These are phyloP conservation scores for Pseudopyricularia javanii DNA, from an alignment of 2,329 filamentous ascomycete species.

Conservation along the genomic window DNA sequence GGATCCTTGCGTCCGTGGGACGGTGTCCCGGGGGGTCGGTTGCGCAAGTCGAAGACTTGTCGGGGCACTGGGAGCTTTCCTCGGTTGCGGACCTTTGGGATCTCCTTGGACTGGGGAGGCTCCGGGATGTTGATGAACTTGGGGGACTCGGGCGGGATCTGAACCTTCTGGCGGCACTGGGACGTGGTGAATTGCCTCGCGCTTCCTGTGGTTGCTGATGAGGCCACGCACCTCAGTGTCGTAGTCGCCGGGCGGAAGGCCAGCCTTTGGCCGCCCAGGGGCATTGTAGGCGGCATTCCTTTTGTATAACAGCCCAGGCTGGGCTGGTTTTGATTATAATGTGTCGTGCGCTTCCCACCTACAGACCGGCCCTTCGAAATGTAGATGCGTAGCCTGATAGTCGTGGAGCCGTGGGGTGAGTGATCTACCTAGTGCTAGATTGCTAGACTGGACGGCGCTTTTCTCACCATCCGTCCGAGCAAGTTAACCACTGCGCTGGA, in stretches of 20 bases:
- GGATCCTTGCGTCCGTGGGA: neutral
- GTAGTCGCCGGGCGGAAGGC: neutral
- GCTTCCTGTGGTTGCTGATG: neutral
- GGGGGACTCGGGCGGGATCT: constrained; percentile 73
- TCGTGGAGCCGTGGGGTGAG: neutral
- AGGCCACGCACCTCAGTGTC: neutral
- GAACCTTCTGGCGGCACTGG: constrained; percentile 24
- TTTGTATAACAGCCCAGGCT: neutral
- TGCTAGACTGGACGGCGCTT: neutral
- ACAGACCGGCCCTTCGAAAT: neutral
- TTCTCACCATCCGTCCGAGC: neutral
- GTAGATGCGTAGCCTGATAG: no score
- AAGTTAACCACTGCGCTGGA: neutral
- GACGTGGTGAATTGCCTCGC: constrained; percentile 11
- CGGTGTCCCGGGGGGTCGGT: constrained; percentile 3
- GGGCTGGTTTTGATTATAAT: neutral
- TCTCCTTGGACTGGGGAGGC: constrained; percentile 56
- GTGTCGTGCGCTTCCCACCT: neutral
- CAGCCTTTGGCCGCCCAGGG: constrained; percentile 5
- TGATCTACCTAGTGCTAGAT: no score
- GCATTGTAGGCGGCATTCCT: constrained; percentile 13
- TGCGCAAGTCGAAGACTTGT: constrained; percentile 54
- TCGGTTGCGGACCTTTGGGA: constrained; percentile 39
- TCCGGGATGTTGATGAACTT: constrained; percentile 73
- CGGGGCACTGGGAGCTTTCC: constrained; percentile 77